These are phyloP conservation scores for Dactylellina leptospora DNA, from an alignment of 2,329 filamentous ascomycete species.

Conservation along the genomic window DNA sequence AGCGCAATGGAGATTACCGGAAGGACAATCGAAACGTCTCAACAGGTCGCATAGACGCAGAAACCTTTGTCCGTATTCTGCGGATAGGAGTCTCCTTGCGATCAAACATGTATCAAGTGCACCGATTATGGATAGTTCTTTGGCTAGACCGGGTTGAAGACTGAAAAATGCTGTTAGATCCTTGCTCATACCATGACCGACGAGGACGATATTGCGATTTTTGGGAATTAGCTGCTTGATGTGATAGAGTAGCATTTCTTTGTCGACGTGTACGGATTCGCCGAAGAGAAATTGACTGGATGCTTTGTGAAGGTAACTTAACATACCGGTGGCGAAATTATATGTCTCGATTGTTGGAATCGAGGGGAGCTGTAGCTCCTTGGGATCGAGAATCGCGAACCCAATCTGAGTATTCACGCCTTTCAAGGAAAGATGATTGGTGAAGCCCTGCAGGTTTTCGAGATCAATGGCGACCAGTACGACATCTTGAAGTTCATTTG, in stretches of 20 bases:
- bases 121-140: not conserved
- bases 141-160: not conserved
- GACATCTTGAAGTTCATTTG: not conserved
- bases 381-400: conserved; percentile 23
- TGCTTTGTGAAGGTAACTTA: not conserved
- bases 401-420: conserved; percentile 15
- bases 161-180: not conserved
- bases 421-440: not conserved
- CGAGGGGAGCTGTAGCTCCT: not conserved
- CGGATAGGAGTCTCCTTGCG: not conserved
- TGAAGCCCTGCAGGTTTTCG: conserved; percentile 5
- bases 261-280: not conserved
- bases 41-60: not conserved
- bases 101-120: conserved; percentile 3
- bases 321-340: conserved; percentile 4
- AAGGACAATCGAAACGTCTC: not conserved
- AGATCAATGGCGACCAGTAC: conserved; percentile 21
- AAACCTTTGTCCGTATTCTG: not conserved
- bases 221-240: not conserved
- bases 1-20: conserved; percentile 14
- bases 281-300: conserved; percentile 9
- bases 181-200: conserved; percentile 1
- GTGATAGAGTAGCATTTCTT: not conserved
- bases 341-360: not conserved
- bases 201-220: conserved; percentile 11